Base-by-base conservation (phyloP, 2,329 filamentous ascomycete genomes). In the Diaporthe sp. region DNA sequence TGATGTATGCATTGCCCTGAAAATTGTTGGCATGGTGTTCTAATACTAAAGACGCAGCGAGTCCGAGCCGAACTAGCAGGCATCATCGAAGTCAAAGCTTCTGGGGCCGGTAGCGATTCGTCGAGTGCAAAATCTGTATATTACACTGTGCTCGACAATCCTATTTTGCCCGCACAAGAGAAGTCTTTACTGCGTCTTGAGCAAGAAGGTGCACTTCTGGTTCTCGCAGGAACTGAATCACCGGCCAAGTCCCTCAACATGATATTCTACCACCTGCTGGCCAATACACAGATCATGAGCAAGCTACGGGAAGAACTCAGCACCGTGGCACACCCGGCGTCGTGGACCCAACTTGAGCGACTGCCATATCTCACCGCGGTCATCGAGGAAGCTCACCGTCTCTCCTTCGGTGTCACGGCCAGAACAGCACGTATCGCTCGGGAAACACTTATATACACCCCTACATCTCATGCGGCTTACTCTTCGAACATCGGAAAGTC, bases 321-420 rank as follows among this genome's bases (percentile, higher is more conserved):
- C 31, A 42, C 67, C 34, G 67, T 57, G n/a, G 34, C 49, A 57
- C 49, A 71, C 8, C 67, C 34, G 44, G 67, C 67, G n/a, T 71
- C 67, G 67, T 71, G 67, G 67, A 57, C 67, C 49, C 67, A 71
- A 39, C 67, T 57, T 22, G 80, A 81, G 76, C 58, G 68, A 58
- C 63, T 79, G 13, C 79, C 79, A 25, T 80, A 81, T 51, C 75
- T 81, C 12, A 47, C 60, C 63, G 80, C 76, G 2, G 77, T 80
- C 10, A 70, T 81, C 8, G 72, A 77, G 17, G 80, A 81, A 49
- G 78, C 71, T 7, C 71, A 80, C 28, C 77, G 80, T 2, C 72
- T 81, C 10, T 76, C 78, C 39, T 78, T 80, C 57, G 80, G 79
- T 4, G 65, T 77, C 13, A 70, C 77, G 0, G 39, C 47, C 39